These are phyloP conservation scores for Fusarium sp. DNA, from an alignment of 2,329 filamentous ascomycete genomes.

Conservation along the genomic window DNA sequence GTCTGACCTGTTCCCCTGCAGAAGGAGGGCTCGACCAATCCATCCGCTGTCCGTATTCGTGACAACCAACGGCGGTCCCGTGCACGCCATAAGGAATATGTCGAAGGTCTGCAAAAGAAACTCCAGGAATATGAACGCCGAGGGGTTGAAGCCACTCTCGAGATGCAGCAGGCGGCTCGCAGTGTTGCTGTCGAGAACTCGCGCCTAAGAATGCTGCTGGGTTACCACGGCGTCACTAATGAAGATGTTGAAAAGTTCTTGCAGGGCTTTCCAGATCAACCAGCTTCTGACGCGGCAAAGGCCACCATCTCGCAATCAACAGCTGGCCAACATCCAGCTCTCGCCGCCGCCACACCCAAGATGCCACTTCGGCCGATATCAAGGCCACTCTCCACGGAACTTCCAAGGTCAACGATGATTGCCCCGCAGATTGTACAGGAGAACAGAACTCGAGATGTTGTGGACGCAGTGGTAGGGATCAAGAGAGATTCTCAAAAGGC, in stretches of 20 bases:
- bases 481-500: slow-evolving; percentile 35
- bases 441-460: slow-evolving; percentile 41
- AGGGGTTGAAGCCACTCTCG: slow-evolving; percentile 59
- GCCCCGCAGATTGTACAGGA: slow-evolving; percentile 26
- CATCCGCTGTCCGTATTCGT: slow-evolving; percentile 53
- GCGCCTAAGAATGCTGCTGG: slow-evolving; percentile 55
- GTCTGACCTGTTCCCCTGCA: slow-evolving; percentile 38
- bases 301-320: slow-evolving; percentile 36
- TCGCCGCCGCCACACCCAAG: slow-evolving; percentile 24
- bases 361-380: slow-evolving; percentile 36
- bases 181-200: slow-evolving; percentile 60
- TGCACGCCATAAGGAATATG: slow-evolving; percentile 60
- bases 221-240: slow-evolving; percentile 50
- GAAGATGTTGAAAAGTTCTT: slow-evolving; percentile 54
- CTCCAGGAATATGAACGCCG: slow-evolving; percentile 58
- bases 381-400: slow-evolving; percentile 32
- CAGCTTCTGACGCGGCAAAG: slow-evolving; percentile 44
- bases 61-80: slow-evolving; percentile 64
- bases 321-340: slow-evolving; percentile 15
- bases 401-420: slow-evolving; percentile 21
- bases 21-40: slow-evolving; percentile 44
- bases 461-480: slow-evolving; percentile 43
- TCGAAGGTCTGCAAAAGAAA: slow-evolving; percentile 57
- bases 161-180: slow-evolving; percentile 64
- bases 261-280: slow-evolving; percentile 48